Base-by-base conservation (phyloP, 306 rosid species). In the Pueraria montana region DNA sequence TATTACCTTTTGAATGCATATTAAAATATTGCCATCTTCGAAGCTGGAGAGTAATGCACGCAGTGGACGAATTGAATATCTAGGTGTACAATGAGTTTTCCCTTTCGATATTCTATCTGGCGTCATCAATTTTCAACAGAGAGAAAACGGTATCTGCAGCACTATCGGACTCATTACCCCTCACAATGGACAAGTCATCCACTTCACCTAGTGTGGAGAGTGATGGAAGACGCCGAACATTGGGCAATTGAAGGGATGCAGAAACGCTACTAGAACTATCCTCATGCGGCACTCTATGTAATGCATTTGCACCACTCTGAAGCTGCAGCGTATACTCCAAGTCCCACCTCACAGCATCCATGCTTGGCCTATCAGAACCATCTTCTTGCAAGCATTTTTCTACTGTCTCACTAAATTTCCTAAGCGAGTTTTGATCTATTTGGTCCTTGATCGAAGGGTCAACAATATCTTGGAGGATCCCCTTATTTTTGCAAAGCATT, bases 301-400 rank as follows among this genome's bases (percentile, higher is more conserved):
- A 17, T 10, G 73, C 34, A 59, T 56, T 56, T 9, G 17, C 76
- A 11, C 76, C 76, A 52, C 48, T 42, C 17, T 86, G 87, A 62
- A 86, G 85, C 38, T 83, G 87, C 67, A 83, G 17, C 0, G 85
- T 82, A 68, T 79, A 83, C 52, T 86, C 87, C 87, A 83, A 79
- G 52, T 83, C 87, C 87, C 87, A 86, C 80, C 46, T 1, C 7
- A 83, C 85, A 43, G 70, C 89, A 76, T 46, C 5, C 89, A 87
- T 87, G 21, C 66, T 20, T 17, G 89, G 89, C 77, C 89, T 75
- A 3, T 76, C 80, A 30, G 34, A 79, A 13, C 73, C 82, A 45
- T 80, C 14, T 1, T 61, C 70, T 23, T 55, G 56, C 36, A 87
- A 34, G 52, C 87, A 87, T 34, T 83, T 83, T 8, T 66, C 85